phyloP scores from a whole-genome alignment of 139 green algal species.

The Picochlorum sp. region DNA sequence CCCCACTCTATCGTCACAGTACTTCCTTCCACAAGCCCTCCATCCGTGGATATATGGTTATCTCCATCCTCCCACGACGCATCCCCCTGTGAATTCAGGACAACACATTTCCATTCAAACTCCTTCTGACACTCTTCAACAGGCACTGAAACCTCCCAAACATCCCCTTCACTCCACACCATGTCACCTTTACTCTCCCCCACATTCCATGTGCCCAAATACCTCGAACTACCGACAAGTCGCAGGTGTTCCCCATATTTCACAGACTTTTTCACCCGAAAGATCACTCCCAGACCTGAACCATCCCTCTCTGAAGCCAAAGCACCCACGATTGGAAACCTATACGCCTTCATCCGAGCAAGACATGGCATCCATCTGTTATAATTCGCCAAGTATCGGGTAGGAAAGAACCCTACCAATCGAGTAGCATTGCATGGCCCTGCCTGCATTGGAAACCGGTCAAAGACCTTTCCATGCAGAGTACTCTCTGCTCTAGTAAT shows the following conservation, averaged over 20 bases:
- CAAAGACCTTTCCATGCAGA: no score
- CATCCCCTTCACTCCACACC: conserved; percentile 43
- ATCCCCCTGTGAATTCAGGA: background rate
- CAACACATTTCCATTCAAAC: conserved; percentile 42
- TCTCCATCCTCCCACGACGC: conserved; percentile 48
- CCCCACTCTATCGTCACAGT: background rate
- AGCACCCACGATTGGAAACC: no score
- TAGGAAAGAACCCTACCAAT: no score
- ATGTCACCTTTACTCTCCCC: conserved; percentile 15
- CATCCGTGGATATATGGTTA: conserved; percentile 32
- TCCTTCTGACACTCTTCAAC: conserved; percentile 20
- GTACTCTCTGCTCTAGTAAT: no score
- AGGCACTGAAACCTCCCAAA: conserved; percentile 32
- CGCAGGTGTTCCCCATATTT: conserved; percentile 14
- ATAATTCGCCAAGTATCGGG: no score
- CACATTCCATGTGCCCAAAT: conserved; percentile 41
- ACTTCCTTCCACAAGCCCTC: background rate
- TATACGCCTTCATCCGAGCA: no score
- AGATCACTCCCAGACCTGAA: no score
- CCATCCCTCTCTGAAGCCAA: no score
- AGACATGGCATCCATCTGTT: no score
- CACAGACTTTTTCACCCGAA: conserved; percentile 2
- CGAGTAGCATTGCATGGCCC: no score
- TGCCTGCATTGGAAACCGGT: no score
- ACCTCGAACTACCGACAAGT: conserved; percentile 30